Conservation (phyloP, 208 protist species). For the Wallacemonas sp. region DNA sequence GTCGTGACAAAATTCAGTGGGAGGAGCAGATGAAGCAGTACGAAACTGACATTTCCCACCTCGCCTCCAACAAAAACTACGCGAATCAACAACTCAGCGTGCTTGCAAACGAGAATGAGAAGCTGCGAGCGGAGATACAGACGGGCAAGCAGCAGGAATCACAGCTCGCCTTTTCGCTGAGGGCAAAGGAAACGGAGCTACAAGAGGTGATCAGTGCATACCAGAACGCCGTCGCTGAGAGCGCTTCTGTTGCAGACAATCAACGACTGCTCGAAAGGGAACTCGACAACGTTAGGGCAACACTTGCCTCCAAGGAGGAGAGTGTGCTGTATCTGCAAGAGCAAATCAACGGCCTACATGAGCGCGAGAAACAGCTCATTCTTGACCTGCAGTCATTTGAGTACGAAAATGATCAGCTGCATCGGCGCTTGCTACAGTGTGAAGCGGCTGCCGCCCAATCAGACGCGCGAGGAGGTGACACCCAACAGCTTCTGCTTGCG, state of each 20-base stretch:
- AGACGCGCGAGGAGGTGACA: constrained; percentile 43
- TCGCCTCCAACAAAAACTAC: constrained; percentile 73
- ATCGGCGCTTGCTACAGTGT: constrained; percentile 56
- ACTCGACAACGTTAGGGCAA: constrained; percentile 59
- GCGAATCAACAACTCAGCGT: constrained; percentile 60
- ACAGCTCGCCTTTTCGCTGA: constrained; percentile 55
- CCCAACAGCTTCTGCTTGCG: constrained; percentile 42
- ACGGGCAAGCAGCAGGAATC: constrained; percentile 40
- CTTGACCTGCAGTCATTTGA: constrained; percentile 80
- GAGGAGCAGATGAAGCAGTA: constrained; percentile 63
- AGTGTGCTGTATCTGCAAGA: constrained; percentile 69
- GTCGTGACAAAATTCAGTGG: constrained; percentile 49
- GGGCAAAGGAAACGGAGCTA: constrained; percentile 74
- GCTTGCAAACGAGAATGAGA: constrained; percentile 74
- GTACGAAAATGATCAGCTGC: constrained; percentile 74
- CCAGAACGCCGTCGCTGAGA: constrained; percentile 68
- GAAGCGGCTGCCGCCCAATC: constrained; percentile 35
- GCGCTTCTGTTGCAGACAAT: constrained; percentile 42
- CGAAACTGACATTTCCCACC: constrained; percentile 72
- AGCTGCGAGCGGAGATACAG: constrained; percentile 55
- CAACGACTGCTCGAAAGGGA: constrained; percentile 67
- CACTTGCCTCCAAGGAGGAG: constrained; percentile 74
- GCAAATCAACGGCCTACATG: constrained; percentile 62
- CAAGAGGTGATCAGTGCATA: constrained; percentile 74
- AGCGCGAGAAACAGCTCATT: constrained; percentile 76